phyloP scores from a whole-genome alignment of 1,139 yeast genomes.

The Pichia sorboxylosa region DNA sequence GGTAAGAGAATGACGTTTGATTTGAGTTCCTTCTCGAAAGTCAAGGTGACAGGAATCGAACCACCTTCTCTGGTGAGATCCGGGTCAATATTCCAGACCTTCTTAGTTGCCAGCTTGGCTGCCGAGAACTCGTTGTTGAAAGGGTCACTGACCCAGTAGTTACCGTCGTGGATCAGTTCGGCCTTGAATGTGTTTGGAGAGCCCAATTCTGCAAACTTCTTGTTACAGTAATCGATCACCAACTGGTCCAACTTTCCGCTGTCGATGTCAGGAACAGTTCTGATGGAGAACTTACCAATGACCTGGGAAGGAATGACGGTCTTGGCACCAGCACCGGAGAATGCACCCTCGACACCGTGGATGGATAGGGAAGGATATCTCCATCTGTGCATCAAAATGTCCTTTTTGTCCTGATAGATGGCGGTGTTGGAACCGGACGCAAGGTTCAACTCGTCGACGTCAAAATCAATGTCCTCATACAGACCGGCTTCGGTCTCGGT shows the following conservation, averaged over 20 bases:
- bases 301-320: constrained; percentile 97
- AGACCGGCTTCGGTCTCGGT: constrained; percentile 67
- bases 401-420: constrained; percentile 64
- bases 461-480: constrained; percentile 79
- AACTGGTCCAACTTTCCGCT: constrained; percentile 65
- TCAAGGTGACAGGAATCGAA: constrained; percentile 88
- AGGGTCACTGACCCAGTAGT: constrained; percentile 94
- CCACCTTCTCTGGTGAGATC: constrained; percentile 99
- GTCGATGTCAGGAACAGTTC: constrained; percentile 93
- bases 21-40: constrained; percentile 78
- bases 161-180: constrained; percentile 86
- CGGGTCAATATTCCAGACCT: constrained; percentile 90
- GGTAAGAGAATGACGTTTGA: constrained; percentile 84
- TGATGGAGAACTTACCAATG: constrained; percentile 84
- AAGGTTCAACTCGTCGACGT: constrained; percentile 70
- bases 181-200: constrained; percentile 67
- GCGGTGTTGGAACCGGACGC: constrained; percentile 85
- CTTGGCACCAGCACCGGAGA: constrained; percentile 89
- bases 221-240: constrained; percentile 61
- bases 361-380: constrained; percentile 91
- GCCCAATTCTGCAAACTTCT: constrained; percentile 49
- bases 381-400: constrained; percentile 95
- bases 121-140: constrained; percentile 88
- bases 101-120: constrained; percentile 86
- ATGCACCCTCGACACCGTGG: constrained; percentile 98